Conservation (phyloP, 2,329 filamentous ascomycete species). For the Fusarium illudens region DNA sequence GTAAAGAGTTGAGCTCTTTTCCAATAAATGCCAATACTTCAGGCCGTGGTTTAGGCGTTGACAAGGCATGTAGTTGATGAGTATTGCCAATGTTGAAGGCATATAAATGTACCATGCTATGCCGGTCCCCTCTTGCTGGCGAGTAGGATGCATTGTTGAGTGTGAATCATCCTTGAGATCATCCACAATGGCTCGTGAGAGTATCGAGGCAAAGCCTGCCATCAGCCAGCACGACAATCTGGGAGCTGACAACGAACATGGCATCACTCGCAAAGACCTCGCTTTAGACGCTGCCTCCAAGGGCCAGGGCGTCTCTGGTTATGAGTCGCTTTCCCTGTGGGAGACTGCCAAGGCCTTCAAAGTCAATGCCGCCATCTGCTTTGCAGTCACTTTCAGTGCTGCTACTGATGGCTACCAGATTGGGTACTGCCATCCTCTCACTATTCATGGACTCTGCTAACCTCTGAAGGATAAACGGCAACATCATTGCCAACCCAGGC, state of each 20-base stretch:
- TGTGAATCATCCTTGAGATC: neutral
- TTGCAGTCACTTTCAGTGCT: slow-evolving; percentile 40
- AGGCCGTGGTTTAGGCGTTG: neutral
- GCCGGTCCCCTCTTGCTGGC: neutral
- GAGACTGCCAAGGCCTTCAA: slow-evolving; percentile 42
- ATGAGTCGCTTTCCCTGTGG: slow-evolving; percentile 41
- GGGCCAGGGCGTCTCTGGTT: slow-evolving; percentile 41
- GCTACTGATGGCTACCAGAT: slow-evolving; percentile 44
- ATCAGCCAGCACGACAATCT: neutral
- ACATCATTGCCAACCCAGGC: slow-evolving; percentile 26
- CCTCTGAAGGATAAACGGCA: slow-evolving; percentile 16
- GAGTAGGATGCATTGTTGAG: neutral
- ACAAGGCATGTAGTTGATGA: no score
- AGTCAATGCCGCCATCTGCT: slow-evolving; percentile 36
- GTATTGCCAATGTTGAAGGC: neutral
- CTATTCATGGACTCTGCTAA: neutral
- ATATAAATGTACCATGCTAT: neutral
- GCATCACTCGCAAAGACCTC: slow-evolving; percentile 21
- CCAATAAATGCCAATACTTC: neutral
- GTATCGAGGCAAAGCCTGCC: neutral
- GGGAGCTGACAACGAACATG: neutral
- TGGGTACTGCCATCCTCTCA: slow-evolving; percentile 23
- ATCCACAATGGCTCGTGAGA: neutral
- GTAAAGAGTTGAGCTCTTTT: neutral
- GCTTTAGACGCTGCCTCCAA: slow-evolving; percentile 32